Conservation (phyloP, 352 stramenopile species). For the Phytophthora pseudosyringae region DNA sequence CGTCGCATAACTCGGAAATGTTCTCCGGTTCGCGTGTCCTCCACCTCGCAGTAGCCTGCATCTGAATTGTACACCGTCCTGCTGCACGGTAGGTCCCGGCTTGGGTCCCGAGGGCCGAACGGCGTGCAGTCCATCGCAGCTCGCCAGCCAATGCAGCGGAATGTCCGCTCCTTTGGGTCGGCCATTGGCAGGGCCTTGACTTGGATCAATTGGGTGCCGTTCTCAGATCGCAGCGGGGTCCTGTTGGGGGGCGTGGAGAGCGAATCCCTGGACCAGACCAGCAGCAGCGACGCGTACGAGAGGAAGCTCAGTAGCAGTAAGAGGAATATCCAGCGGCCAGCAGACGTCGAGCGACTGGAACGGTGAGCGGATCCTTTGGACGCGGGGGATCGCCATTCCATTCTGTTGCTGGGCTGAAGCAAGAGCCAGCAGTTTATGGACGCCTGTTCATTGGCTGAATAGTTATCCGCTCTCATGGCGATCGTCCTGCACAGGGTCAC, state of each 20-base stretch:
- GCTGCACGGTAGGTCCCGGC: constrained; percentile 19
- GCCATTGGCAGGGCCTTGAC: constrained; percentile 22
- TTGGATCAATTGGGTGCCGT: background rate
- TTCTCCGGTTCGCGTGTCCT: constrained; percentile 31
- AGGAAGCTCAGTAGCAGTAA: constrained; percentile 13
- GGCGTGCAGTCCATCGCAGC: constrained; percentile 28
- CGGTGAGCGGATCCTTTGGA: constrained; percentile 3
- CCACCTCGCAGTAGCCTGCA: constrained; percentile 52
- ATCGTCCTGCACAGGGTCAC: background rate
- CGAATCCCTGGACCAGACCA: constrained; percentile 18
- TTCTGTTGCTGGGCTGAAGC: background rate
- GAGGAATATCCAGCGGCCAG: constrained; percentile 16
- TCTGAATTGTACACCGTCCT: constrained; percentile 21
- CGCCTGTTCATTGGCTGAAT: too few species aligned
- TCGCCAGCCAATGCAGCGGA: constrained; percentile 35
- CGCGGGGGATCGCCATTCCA: constrained; percentile 22
- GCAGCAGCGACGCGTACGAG: constrained; percentile 19
- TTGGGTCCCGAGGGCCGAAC: constrained; percentile 17
- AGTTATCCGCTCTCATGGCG: background rate
- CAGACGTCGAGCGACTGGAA: background rate
- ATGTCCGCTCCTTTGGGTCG: constrained; percentile 6
- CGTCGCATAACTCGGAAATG: constrained; percentile 38
- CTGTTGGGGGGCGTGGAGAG: constrained; percentile 2
- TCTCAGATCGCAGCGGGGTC: background rate
- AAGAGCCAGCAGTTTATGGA: background rate